Evolutionary conservation across 441 rosid species (phyloP), one percentile per base, ranked within the genome.

Genomic region (Adansonia madagascariensis): DNA sequence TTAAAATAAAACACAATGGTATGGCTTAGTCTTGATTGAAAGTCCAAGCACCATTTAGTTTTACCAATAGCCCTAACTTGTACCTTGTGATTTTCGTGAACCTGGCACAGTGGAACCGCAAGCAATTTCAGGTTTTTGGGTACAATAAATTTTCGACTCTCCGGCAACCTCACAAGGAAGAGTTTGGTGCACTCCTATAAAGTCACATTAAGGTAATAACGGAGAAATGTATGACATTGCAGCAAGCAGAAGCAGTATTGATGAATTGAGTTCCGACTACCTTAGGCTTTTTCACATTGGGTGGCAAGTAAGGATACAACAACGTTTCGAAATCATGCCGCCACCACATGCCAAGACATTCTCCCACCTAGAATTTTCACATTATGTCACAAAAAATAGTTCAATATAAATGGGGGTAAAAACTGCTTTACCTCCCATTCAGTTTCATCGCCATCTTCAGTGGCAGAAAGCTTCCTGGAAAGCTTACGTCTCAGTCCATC

Each of bases 281-380:
- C 97, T 93, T 93, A 3, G 98, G 97, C 50, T 68, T 74, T 78
- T 88, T 89, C 35, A 82, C 78, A 76, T 82, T 84, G 43, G 94
- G 91, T 2, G 95, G 89, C 82, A 89, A 77, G 84, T 87, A 86
- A 3, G 95, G 97, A 81, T 81, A 86, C 74, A 84, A 55, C 80
- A 85, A 69, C 5, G 91, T 83, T 84, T 93, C 98, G 62, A 91
- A 93, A 77, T 91, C 94, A 53, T 91, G 83, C 83, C 89, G 89
- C 98, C 98, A 90, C 97, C 98, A 93, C 90, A 86, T 89, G 3
- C 98, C 98, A 71, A 93, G 88, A 79, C 96, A 93, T 83, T 91
- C 97, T 66, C 88, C 91, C 24, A 91, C 85, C 98, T 95, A 55
- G 70, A 75, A 57, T 44, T n/a, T 75, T 31, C 64, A 53, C 20